Conservation (phyloP, 2,329 filamentous ascomycete genomes). For the Didymella arachidicola region DNA sequence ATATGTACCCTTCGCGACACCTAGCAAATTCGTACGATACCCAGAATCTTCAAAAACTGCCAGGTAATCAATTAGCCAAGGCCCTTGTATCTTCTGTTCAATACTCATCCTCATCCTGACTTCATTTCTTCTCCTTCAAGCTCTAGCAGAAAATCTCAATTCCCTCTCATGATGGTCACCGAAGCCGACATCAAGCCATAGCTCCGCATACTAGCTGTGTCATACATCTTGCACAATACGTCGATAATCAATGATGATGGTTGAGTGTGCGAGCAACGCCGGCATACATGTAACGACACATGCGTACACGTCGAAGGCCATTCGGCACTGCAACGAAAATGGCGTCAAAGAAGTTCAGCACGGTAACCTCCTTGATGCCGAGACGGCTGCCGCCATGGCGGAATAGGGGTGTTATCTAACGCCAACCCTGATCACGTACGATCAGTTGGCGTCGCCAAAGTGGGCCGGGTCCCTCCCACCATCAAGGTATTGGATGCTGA, state of each 20-base stretch:
- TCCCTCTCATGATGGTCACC: constrained; percentile 1
- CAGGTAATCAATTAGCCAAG: background rate
- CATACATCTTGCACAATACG: constrained; percentile 12
- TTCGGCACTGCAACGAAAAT: constrained; percentile 63
- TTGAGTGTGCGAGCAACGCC: constrained; percentile 57
- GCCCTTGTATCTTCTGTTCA: background rate
- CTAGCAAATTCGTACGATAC: constrained; percentile 2
- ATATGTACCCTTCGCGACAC: constrained; percentile 2
- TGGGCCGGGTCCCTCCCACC: constrained; percentile 10
- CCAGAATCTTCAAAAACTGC: background rate
- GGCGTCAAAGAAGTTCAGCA: constrained; percentile 66
- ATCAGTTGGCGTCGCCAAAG: constrained; percentile 15
- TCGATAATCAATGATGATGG: constrained; percentile 46
- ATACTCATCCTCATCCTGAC: background rate
- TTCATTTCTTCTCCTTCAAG: background rate
- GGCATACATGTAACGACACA: constrained; percentile 59
- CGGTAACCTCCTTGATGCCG: constrained; percentile 68
- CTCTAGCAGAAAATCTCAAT: background rate
- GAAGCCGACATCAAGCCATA: constrained; percentile 16
- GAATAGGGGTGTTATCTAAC: constrained; percentile 39
- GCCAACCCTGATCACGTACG: constrained; percentile 18
- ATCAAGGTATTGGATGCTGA: constrained; percentile 10
- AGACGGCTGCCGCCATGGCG: constrained; percentile 60
- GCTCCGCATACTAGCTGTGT: constrained; percentile 5
- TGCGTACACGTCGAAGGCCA: constrained; percentile 57